A percentile compares a stretch with the other conserved stretches of the same genome.
Evolutionary conservation across 2,329 filamentous ascomycete genomes (phyloP).

Genomic region (Cadophora sp.): DNA sequence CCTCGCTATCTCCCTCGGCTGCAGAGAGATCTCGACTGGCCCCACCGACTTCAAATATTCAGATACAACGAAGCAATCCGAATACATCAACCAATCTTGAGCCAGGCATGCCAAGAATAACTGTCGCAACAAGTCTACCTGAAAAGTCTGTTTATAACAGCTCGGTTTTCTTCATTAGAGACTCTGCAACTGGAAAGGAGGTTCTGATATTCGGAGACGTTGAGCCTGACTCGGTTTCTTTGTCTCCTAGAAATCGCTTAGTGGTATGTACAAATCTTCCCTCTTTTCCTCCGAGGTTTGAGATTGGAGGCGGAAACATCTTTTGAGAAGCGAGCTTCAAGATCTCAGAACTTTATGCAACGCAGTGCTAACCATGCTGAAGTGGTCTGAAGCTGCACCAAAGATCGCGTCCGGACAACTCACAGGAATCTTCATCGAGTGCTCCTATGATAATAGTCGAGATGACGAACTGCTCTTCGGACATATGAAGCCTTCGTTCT

Average conservation of each 20-base stretch:
- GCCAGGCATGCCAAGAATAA: background rate
- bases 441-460: constrained; percentile 86
- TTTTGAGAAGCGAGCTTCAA: background rate
- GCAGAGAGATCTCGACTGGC: constrained; percentile 10
- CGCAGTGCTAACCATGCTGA: background rate
- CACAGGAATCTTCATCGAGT: constrained; percentile 90
- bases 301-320: background rate
- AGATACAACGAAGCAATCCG: background rate
- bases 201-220: constrained; percentile 95
- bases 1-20: constrained; percentile 5
- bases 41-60: background rate
- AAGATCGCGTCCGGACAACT: constrained; percentile 79
- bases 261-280: background rate
- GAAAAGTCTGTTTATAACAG: constrained; percentile 78
- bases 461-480: constrained; percentile 82
- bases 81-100: background rate
- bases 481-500: constrained; percentile 82
- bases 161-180: constrained; percentile 91
- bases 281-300: background rate
- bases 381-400: constrained; percentile 85
- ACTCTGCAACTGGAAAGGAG: constrained; percentile 72
- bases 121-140: background rate
- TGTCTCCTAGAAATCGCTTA: constrained; percentile 78
- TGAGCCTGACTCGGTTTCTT: constrained; percentile 85
- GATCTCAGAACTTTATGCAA: background rate